Base-by-base conservation (phyloP, 345 rosid genomes). In the Excoecaria cochinchinensis region DNA sequence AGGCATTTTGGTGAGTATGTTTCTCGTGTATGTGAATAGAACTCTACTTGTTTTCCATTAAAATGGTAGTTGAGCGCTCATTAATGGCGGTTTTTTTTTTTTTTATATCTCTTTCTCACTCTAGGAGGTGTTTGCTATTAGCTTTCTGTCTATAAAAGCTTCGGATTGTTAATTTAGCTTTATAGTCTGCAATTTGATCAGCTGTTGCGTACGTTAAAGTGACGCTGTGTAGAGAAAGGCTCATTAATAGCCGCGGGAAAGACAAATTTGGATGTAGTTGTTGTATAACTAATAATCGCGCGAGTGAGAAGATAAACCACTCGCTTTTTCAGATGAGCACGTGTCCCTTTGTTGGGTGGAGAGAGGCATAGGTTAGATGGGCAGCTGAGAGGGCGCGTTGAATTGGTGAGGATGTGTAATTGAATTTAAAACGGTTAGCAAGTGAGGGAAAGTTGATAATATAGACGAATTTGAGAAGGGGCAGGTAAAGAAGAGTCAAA, bases 241-340 rank as follows among this genome's bases (percentile, higher is more conserved):
- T 78, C 83, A 79, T 86, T 78, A 86, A 88, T 85, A 79, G 82
- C 84, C 83, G 90, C 90, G 90, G 89, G 88, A 79, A 88, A 62
- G 82, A 84, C 79, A 65, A 75, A 73, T 19, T 36, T 25, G 42
- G 56, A 66, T 66, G 57, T 56, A 24, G 8, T 47, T 21, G 50
- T 22, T n/a, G 16, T 3, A 3, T 2, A 42, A 36, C 36, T 9
- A 4, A 24, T 9, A 50, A 60, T 60, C 55, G 8, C 63, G 51
- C 64, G 47, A 12, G 15, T 51, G 47, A 0, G 0, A 15, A 25
- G 22, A 8, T 0, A 0, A 1, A 1, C 0, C 21, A 72, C 67
- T 72, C 81, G 73, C 81, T 6, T 2, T 58, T 2, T 6, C 2
- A 5, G 7, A 0, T 6, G 5, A 6, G 6, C n/a, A 44, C 72